Conservation (phyloP, 2,329 filamentous ascomycete genomes). For the Domatiomyces globalis region DNA sequence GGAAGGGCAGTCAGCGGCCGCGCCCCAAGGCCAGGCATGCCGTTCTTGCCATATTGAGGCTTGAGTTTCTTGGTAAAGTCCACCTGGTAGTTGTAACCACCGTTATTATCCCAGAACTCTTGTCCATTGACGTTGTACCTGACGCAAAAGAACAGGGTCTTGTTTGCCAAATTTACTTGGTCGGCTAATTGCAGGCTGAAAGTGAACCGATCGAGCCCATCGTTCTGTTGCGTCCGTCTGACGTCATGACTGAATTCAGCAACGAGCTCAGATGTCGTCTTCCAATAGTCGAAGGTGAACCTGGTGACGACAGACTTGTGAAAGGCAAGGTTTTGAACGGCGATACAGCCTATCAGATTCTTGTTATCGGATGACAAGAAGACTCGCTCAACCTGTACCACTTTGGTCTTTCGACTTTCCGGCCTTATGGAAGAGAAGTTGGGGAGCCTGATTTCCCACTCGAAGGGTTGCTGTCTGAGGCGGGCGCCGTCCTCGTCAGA, state of each 20-base stretch:
- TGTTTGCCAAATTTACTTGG: constrained; percentile 76
- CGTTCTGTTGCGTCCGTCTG: constrained; percentile 43
- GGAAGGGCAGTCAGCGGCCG: constrained; percentile 45
- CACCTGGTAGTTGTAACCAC: constrained; percentile 73
- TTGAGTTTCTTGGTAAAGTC: constrained; percentile 75
- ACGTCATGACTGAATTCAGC: constrained; percentile 80
- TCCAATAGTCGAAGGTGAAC: constrained; percentile 97
- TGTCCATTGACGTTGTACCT: constrained; percentile 71
- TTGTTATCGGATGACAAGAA: constrained; percentile 83
- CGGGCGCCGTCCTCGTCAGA: constrained; percentile 33
- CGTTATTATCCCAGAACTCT: constrained; percentile 95
- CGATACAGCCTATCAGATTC: constrained; percentile 66
- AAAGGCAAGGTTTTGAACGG: constrained; percentile 78
- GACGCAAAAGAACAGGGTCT: constrained; percentile 84
- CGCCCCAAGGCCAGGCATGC: constrained; percentile 36
- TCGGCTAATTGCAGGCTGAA: constrained; percentile 91
- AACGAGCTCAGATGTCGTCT: constrained; percentile 85
- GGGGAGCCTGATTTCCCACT: constrained; percentile 75
- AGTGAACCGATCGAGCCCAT: constrained; percentile 73
- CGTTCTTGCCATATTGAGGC: constrained; percentile 32
- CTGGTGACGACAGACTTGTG: constrained; percentile 79
- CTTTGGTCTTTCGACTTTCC: constrained; percentile 42
- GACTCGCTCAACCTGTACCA: constrained; percentile 71
- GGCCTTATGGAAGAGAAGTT: constrained; percentile 54
- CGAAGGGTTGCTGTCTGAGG: constrained; percentile 42